Base-by-base conservation (phyloP, 495 filamentous ascomycete species). In the Sporormia fimetaria region DNA sequence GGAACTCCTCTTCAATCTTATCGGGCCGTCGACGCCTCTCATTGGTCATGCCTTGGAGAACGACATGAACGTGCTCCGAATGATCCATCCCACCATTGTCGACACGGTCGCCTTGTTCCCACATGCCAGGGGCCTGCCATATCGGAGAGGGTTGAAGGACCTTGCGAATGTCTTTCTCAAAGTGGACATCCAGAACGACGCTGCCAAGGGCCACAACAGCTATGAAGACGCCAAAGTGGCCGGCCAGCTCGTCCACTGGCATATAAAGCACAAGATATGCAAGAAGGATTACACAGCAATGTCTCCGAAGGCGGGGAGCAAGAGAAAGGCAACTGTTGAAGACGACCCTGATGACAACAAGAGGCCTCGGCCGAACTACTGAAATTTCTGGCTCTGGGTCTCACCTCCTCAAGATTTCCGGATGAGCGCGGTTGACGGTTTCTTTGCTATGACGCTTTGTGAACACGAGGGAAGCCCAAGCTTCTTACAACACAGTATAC, bases 11-110 rank as follows among this genome's bases (percentile, higher is more conserved):
- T 80, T 87, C 61, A 62, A 67, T 0, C 63, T 80, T 35, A 67
- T 96, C 24, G 65, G 74, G 11, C 80, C 83, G 0, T 59, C 68
- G 0, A 95, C 87, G 0, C 84, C 84, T 0, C 61, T 98, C 4
- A 81, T 96, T 28, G 90, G 90, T 15, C 90, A 98, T 60, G 87
- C 83, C 4, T 75, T 96, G 7, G 90, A 96, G 54, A 98, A 98
- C 56, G 90, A 98, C 55, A 69, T 98, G 16, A 90, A 90, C 56
- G 71, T 76, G 10, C 64, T 77, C 32, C 76, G 90, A 9, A 68
- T 98, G 29, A 76, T 92, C 31, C 90, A 98, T 52, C 81, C 78
- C 0, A 78, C 71, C 1, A 69, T 95, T 32, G 70, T 96, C 49
- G 90, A 99, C 61, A 94, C 87, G 2, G 73, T 82, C 16, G 62